Percentiles rank a stretch among this genome's conserved stretches.
These are phyloP conservation scores for Solanum corneliomulleri DNA, from an alignment of 257 asterid species.

Conservation along the genomic window DNA sequence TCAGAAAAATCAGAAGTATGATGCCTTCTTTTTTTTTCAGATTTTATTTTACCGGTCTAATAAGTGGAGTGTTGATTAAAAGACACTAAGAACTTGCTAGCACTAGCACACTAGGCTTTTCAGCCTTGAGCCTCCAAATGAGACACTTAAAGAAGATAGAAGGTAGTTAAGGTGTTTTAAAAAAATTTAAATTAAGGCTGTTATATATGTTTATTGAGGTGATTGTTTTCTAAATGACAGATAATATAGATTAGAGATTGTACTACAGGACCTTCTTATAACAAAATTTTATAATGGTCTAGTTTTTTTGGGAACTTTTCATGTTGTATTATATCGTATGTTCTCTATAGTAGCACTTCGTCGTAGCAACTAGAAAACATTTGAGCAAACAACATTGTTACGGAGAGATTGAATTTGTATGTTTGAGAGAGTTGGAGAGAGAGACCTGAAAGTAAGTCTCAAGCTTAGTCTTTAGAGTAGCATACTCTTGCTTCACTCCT, in stretches of 20 bases:
- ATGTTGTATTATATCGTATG: background rate
- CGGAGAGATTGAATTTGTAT: background rate
- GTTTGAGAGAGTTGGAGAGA: background rate
- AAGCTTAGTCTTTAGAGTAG: slow-evolving; percentile 49
- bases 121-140: background rate
- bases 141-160: too few relatives aligned
- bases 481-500: slow-evolving; percentile 55
- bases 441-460: slow-evolving; percentile 59
- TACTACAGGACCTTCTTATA: background rate
- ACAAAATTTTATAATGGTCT: background rate
- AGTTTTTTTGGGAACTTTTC: background rate
- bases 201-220: background rate
- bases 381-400: background rate
- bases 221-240: background rate
- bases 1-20: background rate
- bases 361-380: background rate
- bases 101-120: background rate
- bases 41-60: background rate
- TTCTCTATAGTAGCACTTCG: background rate
- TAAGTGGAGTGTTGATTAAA: background rate
- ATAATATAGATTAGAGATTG: background rate
- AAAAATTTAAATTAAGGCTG: too few relatives aligned
- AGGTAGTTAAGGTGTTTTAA: background rate
- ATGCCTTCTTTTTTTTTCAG: background rate
- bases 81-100: background rate